Base-by-base conservation (phyloP, 139 green algal species). In the Chlamydomonas asymmetrica region DNA sequence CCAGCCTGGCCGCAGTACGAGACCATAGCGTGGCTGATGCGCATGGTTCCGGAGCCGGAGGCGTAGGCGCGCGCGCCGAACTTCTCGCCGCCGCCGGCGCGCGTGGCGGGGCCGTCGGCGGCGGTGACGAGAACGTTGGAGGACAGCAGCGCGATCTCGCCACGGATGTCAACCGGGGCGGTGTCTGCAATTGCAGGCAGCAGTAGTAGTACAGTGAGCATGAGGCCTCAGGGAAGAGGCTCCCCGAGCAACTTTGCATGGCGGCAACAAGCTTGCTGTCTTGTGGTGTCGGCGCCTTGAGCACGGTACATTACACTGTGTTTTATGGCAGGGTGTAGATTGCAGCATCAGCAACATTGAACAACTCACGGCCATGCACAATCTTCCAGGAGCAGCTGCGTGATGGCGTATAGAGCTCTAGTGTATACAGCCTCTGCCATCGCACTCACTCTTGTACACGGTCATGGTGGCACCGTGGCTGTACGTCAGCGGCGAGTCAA, bases 61-160 rank as follows among this genome's bases (percentile, higher is more conserved):
- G 71, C 57, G 23, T 63, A 18, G 5, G 65, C 31, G 13, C 70
- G 70, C 4, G n/a, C 25, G 31, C 71, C 57, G n/a, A 71, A 71
- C 69, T 67, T 18, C 66, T 81, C n/a, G 8, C 69, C 69, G 25
- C 56, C 54, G 10, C 3, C 35, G 3, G 32, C 54, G 35, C 34
- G 49, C 2, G 52, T 66, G 18, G 29, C 34, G 25, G 35, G 5
- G 25, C 69, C 69, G 32, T 75, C 69, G 8, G 34, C 18, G 25
- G 69, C 69, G 23, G 69, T 65, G 23, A 80, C 56, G 2, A 65
- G 10, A 29, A 88, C 73, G 78, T 85, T 85, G 34, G 78, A 83
- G 38, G 34, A 71, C 2, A 71, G 27, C 6, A 73, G 67, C 6
- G 43, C 76, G 32, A 82, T 67, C 61, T 82, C 45, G 2, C 50